phyloP scores from a whole-genome alignment of 768 basidiomycete genomes.

The Epithele typhae region DNA sequence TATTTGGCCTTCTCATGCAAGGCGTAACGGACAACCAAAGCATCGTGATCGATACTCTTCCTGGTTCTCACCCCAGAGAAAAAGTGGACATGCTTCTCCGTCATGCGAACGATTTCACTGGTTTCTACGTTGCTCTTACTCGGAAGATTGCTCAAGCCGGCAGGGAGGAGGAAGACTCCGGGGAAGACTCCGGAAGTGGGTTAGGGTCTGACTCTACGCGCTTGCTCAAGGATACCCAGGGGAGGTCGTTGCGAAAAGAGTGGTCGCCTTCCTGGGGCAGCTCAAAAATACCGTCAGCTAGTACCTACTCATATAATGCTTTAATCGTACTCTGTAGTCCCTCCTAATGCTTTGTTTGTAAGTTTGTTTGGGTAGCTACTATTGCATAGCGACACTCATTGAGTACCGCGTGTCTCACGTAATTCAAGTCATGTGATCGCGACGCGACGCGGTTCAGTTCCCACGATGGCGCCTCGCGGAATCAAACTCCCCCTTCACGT shows the following conservation, averaged over 20 bases:
- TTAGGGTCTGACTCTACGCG: background rate
- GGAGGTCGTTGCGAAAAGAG: conserved; percentile 31
- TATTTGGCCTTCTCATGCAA: conserved; percentile 53
- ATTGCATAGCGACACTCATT: too few species aligned
- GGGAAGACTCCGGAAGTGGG: background rate
- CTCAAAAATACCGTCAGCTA: conserved; percentile 21
- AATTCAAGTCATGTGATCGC: conserved; percentile 11
- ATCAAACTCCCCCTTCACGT: conserved; percentile 16
- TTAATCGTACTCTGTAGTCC: too few species aligned
- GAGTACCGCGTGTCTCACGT: conserved; percentile 11
- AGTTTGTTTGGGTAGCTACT: too few species aligned
- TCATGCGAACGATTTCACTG: conserved; percentile 37
- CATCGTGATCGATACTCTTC: conserved; percentile 30
- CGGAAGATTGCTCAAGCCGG: conserved; percentile 20
- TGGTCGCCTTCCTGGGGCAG: conserved; percentile 51
- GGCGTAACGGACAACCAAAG: conserved; percentile 29
- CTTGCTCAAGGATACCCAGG: conserved; percentile 22
- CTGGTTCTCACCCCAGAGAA: conserved; percentile 27
- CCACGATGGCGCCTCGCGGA: conserved; percentile 12
- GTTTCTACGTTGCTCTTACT: conserved; percentile 35
- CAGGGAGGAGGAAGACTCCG: conserved; percentile 9
- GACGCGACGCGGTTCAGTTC: conserved; percentile 15
- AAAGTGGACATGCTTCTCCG: conserved; percentile 31
- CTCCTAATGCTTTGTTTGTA: too few species aligned
- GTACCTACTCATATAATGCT: too few species aligned